Percentiles rank a stretch among this genome's conserved stretches.
These are phyloP conservation scores for Naganishia cerealis DNA, from an alignment of 1,284 basidiomycete species.

Conservation along the genomic window DNA sequence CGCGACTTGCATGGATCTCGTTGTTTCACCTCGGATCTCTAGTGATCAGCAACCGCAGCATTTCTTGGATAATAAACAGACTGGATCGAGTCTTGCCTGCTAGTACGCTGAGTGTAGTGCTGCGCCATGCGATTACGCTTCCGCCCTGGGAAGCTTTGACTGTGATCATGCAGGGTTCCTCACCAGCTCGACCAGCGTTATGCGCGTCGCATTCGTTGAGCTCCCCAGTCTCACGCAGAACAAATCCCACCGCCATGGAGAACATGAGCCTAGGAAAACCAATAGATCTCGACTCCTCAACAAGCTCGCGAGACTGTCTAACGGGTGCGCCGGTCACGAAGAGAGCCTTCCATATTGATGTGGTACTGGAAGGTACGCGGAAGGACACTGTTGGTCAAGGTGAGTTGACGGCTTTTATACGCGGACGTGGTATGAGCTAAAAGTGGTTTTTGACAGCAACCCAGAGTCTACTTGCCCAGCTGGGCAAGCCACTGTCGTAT, in stretches of 20 bases:
- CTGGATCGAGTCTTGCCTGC: neutral
- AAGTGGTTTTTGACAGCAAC: slow-evolving; percentile 38
- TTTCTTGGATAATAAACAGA: no score
- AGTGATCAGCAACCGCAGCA: neutral
- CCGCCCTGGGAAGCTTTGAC: neutral
- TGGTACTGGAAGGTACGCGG: slow-evolving; percentile 46
- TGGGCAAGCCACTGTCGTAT: slow-evolving; percentile 43
- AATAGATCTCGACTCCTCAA: slow-evolving; percentile 49
- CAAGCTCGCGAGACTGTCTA: slow-evolving; percentile 42
- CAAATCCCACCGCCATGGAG: neutral
- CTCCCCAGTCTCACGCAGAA: neutral
- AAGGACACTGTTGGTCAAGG: slow-evolving; percentile 38
- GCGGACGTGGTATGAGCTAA: neutral
- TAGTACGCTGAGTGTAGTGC: neutral
- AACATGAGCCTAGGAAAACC: slow-evolving; percentile 34
- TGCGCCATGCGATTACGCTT: slow-evolving; percentile 2
- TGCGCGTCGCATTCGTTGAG: slow-evolving; percentile 20
- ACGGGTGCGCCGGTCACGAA: slow-evolving; percentile 41
- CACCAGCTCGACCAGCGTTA: slow-evolving; percentile 20
- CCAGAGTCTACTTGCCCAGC: slow-evolving; percentile 42
- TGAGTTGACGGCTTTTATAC: slow-evolving; percentile 4
- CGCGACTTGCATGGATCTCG: slow-evolving; percentile 16
- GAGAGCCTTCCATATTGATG: slow-evolving; percentile 50
- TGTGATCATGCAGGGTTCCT: neutral
- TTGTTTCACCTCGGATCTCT: slow-evolving; percentile 18